phyloP scores from a whole-genome alignment of 176 grass and related monocot genomes.

The Carex littledalei region DNA sequence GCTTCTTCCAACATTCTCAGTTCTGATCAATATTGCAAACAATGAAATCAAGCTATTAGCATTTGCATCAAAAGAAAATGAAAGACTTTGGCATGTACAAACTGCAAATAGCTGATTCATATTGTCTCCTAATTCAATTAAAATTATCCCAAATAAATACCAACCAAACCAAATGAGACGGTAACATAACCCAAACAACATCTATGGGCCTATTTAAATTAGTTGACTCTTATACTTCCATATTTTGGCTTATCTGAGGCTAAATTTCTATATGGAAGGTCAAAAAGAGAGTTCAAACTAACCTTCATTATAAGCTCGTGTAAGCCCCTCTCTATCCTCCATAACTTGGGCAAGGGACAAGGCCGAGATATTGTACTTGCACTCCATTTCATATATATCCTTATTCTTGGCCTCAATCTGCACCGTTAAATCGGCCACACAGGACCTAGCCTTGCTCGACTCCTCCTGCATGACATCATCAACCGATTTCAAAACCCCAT shows the following conservation, averaged over 20 bases:
- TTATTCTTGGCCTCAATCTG: constrained; percentile 66
- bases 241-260: background rate
- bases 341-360: constrained; percentile 41
- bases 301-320: constrained; percentile 77
- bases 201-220: background rate
- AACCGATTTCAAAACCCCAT: constrained; percentile 47
- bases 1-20: constrained; percentile 56
- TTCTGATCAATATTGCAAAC: constrained; percentile 36
- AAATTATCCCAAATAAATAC: background rate
- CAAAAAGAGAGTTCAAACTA: background rate
- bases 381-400: constrained; percentile 60
- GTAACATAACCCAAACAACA: background rate
- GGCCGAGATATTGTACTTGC: constrained; percentile 48
- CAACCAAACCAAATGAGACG: background rate
- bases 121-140: background rate
- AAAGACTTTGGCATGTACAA: background rate
- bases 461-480: constrained; percentile 45
- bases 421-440: constrained; percentile 38
- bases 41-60: background rate
- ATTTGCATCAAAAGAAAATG: background rate
- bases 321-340: constrained; percentile 53
- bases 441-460: constrained; percentile 33
- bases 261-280: background rate
- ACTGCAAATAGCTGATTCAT: background rate
- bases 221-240: background rate